Conservation (phyloP, 108 stramenopile species). For the Nitzschia putrida region DNA sequence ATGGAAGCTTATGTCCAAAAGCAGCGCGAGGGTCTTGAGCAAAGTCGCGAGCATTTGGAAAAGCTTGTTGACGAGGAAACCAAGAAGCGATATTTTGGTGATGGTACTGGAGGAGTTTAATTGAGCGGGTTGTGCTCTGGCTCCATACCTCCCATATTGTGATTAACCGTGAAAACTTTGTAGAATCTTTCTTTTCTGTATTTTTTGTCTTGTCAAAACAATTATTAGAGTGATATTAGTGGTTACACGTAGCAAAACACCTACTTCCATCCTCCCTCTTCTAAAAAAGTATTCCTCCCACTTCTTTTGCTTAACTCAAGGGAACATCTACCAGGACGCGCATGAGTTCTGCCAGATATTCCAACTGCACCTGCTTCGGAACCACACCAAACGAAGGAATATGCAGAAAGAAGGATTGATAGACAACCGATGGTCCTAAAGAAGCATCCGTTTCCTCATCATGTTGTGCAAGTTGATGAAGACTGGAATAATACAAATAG, state of each 20-base stretch:
- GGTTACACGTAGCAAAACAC: too few species aligned
- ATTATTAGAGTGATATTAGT: not conserved
- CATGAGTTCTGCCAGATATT: constrained; percentile 53
- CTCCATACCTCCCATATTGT: too few species aligned
- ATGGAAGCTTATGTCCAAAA: constrained; percentile 53
- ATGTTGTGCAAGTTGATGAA: constrained; percentile 48
- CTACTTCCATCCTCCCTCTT: too few species aligned
- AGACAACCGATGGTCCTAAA: not conserved
- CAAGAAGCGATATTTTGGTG: constrained; percentile 47
- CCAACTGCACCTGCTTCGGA: constrained; percentile 47
- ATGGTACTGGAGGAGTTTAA: constrained; percentile 15
- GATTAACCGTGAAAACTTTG: not conserved
- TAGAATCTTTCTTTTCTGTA: not conserved
- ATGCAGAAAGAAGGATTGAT: constrained; percentile 67
- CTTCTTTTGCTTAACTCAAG: constrained; percentile 4
- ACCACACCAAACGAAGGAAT: constrained; percentile 63
- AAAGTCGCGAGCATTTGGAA: constrained; percentile 49
- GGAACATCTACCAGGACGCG: not conserved
- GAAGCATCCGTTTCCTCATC: not conserved
- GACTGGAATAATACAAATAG: constrained; percentile 75
- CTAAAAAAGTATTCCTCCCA: too few species aligned
- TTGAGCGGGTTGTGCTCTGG: not conserved
- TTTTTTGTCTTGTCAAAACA: not conserved
- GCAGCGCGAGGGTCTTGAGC: constrained; percentile 48
- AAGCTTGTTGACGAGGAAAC: constrained; percentile 41